These are phyloP conservation scores for Lactarius sp. DNA, from an alignment of 768 basidiomycete genomes.

Conservation along the genomic window DNA sequence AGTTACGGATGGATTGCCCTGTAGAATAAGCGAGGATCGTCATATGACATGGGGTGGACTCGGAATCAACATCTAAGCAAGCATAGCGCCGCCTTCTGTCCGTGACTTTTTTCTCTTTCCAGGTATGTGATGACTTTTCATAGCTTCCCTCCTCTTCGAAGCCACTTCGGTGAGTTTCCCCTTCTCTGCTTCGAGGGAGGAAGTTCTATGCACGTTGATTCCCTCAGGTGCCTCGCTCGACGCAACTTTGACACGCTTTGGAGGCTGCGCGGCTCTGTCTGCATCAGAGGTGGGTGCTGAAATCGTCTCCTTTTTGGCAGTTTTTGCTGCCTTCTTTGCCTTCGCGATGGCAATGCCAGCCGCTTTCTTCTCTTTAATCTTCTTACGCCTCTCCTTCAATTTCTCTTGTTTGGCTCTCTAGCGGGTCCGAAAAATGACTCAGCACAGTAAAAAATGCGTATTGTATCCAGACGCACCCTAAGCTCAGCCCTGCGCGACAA, in stretches of 20 bases:
- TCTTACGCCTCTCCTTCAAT: constrained; percentile 45
- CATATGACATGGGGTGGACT: background rate
- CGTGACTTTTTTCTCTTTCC: background rate
- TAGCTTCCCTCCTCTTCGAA: background rate
- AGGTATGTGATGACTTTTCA: background rate
- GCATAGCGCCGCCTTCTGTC: background rate
- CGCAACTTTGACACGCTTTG: constrained; percentile 1
- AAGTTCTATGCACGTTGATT: background rate
- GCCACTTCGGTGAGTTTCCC: background rate
- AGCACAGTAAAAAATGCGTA: background rate
- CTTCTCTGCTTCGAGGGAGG: background rate
- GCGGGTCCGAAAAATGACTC: background rate
- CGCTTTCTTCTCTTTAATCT: constrained; percentile 42
- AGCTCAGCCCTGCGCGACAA: constrained; percentile 60
- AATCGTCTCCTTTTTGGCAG: background rate
- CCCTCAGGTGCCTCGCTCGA: background rate
- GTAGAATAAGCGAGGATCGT: too few relatives aligned
- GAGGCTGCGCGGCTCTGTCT: background rate
- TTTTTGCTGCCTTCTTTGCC: constrained; percentile 20
- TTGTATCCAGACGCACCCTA: constrained; percentile 41
- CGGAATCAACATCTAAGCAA: background rate
- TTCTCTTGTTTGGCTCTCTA: constrained; percentile 46
- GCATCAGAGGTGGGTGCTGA: background rate
- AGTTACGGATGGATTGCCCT: too few relatives aligned
- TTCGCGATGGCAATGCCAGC: constrained; percentile 35